Base-by-base conservation (phyloP, 2,329 filamentous ascomycete species). In the Fusarium sp. region DNA sequence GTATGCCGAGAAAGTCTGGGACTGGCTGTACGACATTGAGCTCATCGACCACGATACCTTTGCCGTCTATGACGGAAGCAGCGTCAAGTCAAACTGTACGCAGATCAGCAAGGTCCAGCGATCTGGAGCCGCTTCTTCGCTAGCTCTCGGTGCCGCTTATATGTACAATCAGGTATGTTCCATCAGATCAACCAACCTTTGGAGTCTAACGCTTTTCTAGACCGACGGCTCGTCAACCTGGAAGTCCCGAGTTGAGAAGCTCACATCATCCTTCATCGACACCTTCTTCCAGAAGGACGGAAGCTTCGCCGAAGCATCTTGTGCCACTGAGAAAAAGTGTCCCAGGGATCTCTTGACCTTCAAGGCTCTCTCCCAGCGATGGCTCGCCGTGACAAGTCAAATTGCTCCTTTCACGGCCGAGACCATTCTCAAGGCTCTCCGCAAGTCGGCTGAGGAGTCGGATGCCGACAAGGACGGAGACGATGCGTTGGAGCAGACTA, bases 321-420 rank as follows among this genome's bases (percentile, higher is more conserved):
- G 94, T 82, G 91, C 94, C 75, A 76, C 75, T 27, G 82, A 86
- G 1, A 82, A 77, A 9, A 87, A 83, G 14, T 96, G 94, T 84
- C 91, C 92, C 68, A 85, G 88, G 34, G 94, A 95, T 77, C 92
- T 94, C 84, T 82, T 89, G 71, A 89, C 90, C 2, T 95, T 93
- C 87, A 94, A 94, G 82, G 92, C 92, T 27, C 91, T 92, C 64
- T 84, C 93, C 23, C 87, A 90, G 70, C 88, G 91, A 37, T 93
- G 92, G 90, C 84, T 94, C 76, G 86, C 89, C 4, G 85, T 88
- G 32, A 86, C 89, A 0, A 87, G 88, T 5, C 86, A 92, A 72
- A 65, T 94, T 14, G 91, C 90, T 0, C 92, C 93, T 0, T 88
- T 87, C 66, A 91, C 88, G 1, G 81, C 82, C 45, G 82, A 86